These are phyloP conservation scores for Sugiyamaella qingdaonensis DNA, from an alignment of 805 yeast species.

Conservation along the genomic window DNA sequence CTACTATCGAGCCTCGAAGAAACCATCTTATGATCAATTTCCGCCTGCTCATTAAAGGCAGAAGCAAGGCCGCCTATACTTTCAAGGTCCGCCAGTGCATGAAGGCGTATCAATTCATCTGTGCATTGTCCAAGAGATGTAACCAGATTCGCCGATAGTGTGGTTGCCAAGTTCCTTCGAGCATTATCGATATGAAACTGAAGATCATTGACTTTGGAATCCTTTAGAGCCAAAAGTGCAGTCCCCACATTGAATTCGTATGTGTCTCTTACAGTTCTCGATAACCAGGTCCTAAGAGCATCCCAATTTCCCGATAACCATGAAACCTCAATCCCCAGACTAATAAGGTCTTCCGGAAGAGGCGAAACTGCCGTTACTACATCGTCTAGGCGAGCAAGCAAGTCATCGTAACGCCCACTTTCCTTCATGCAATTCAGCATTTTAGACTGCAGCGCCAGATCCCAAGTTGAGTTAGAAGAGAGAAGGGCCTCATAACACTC, in stretches of 20 bases:
- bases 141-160: conserved; percentile 46
- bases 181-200: conserved; percentile 45
- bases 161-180: conserved; percentile 54
- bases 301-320: conserved; percentile 56
- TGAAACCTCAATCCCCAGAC: conserved; percentile 72
- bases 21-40: conserved; percentile 13
- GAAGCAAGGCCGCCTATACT: conserved; percentile 31
- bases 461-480: conserved; percentile 34
- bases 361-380: background rate
- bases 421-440: conserved; percentile 67
- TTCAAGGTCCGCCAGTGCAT: conserved; percentile 58
- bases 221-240: conserved; percentile 46
- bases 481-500: conserved; percentile 74
- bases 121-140: conserved; percentile 50
- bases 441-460: conserved; percentile 40
- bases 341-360: conserved; percentile 53
- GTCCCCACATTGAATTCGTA: conserved; percentile 63
- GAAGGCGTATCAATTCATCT: conserved; percentile 49
- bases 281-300: conserved; percentile 56
- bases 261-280: conserved; percentile 47
- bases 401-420: conserved; percentile 70
- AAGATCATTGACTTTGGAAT: conserved; percentile 35
- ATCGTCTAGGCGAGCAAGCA: conserved; percentile 44
- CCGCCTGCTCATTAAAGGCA: background rate
- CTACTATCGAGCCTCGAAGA: conserved; percentile 24